Conservation (phyloP, 306 rosid genomes). For the Glycine tomentella region DNA sequence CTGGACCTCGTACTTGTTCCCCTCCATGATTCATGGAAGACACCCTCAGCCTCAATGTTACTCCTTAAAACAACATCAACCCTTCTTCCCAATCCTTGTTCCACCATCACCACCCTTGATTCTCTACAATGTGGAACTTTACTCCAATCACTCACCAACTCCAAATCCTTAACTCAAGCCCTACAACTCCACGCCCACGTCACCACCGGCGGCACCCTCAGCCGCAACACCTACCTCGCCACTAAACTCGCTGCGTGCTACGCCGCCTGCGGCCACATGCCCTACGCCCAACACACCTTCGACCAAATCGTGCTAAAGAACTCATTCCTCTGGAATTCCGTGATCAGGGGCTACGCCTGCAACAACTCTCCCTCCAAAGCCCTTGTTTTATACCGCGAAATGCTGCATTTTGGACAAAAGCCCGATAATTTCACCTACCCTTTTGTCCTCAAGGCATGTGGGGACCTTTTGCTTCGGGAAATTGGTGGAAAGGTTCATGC, state of each 20-base stretch:
- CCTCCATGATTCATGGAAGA: constrained; percentile 48
- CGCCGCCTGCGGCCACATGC: constrained; percentile 56
- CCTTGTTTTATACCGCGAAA: constrained; percentile 57
- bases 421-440: constrained; percentile 69
- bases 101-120: constrained; percentile 17
- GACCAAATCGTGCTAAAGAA: constrained; percentile 49
- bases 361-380: constrained; percentile 41
- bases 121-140: constrained; percentile 67
- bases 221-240: constrained; percentile 53
- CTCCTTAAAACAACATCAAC: constrained; percentile 8
- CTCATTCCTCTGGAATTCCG: constrained; percentile 61
- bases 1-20: not conserved
- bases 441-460: constrained; percentile 69
- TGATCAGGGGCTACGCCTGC: constrained; percentile 66
- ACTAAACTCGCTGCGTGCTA: constrained; percentile 69
- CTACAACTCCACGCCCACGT: constrained; percentile 60
- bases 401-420: constrained; percentile 52
- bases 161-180: constrained; percentile 53
- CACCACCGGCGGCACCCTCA: constrained; percentile 54
- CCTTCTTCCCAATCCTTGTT: constrained; percentile 32
- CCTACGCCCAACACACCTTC: constrained; percentile 56
- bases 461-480: constrained; percentile 53
- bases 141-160: constrained; percentile 58
- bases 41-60: constrained; percentile 9
- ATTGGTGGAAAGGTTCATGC: constrained; percentile 62